A percentile compares a stretch with the other conserved stretches of the same genome.
Evolutionary conservation across 148 eudicot genomes (phyloP).

Genomic region (Persicaria tinctoria): DNA sequence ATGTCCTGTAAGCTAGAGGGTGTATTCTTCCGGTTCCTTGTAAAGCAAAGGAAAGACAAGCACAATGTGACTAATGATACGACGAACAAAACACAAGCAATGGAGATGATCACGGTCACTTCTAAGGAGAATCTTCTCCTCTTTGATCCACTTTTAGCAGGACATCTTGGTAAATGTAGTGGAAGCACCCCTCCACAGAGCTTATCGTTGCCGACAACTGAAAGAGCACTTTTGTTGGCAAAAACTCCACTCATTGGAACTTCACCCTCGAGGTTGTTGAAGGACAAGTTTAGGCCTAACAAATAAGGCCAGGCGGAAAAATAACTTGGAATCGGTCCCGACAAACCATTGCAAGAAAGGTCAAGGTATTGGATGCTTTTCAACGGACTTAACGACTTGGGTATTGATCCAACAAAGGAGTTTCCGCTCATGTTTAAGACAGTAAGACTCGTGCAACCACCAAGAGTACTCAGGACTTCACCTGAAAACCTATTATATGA

Average conservation of each 20-base stretch:
- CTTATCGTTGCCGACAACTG: conserved; percentile 25
- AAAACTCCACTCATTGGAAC: conserved; percentile 27
- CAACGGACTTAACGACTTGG: conserved; percentile 17
- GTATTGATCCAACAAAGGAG: conserved; percentile 30
- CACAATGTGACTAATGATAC: background rate
- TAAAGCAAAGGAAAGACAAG: background rate
- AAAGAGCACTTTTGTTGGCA: conserved; percentile 20
- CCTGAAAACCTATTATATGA: conserved; percentile 26
- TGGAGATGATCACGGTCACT: conserved; percentile 4
- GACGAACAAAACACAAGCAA: background rate
- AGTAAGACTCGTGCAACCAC: conserved; percentile 21
- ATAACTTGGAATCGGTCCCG: conserved; percentile 27
- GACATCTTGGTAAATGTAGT: conserved; percentile 24
- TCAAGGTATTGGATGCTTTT: conserved; percentile 25
- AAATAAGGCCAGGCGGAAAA: conserved; percentile 11
- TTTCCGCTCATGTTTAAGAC: conserved; percentile 18
- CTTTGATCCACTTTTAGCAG: background rate
- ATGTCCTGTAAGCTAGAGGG: background rate
- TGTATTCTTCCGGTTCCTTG: background rate
- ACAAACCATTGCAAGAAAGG: conserved; percentile 32
- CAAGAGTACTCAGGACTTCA: conserved; percentile 22
- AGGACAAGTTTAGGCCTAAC: conserved; percentile 20
- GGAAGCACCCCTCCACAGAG: conserved; percentile 35
- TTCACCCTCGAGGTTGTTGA: conserved; percentile 34
- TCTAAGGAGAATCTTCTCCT: conserved; percentile 4